Base-by-base conservation (phyloP, 345 rosid species). In the Eucalyptus erythrocorys region DNA sequence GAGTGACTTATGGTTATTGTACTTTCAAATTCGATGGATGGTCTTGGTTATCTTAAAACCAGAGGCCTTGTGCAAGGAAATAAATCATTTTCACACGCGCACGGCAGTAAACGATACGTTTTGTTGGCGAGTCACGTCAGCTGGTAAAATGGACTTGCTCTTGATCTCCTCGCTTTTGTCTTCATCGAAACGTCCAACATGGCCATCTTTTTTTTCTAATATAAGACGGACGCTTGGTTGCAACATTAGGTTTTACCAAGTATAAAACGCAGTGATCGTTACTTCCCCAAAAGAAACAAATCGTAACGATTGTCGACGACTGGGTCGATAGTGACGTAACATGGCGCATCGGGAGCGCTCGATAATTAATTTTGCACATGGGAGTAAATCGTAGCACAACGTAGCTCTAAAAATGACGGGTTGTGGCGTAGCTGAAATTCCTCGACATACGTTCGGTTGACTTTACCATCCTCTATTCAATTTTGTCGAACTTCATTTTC, bases 281-380 rank as follows among this genome's bases (percentile, higher is more conserved):
- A 26, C 32, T 12, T 26, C 13, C 7, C 64, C 14, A 26, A 57
- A 57, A 24, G 66, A 59, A 59, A 59, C 4, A 59, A 27, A 59
- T 2, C 8, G 21, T 7, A 64, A n/a, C n/a, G 5, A 13, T 37
- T 1, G 6, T 66, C 1, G 19, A 19, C 3, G 4, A 17, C 6
- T 1, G 1, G 22, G 45, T 71, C 1, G 26, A 10, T 21, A 21
- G 81, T 40, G 24, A 76, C 3, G 15, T 40, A 26, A 21, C 47
- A 21, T 40, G 47, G 47, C 1, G 15, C 37, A 6, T 6, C 8
- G 15, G 21, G 15, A 40, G 5, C 27, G 21, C 15, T 76, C 0
- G 15, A 40, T 12, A 6, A 40, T 40, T 40, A 11, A 76, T 40
- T 40, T 76, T 2, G 13, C 84, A 17, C 14, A n/a, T n/a, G n/a